Conservation (phyloP, 106 monocot genomes). For the Narthecium ossifragum region DNA sequence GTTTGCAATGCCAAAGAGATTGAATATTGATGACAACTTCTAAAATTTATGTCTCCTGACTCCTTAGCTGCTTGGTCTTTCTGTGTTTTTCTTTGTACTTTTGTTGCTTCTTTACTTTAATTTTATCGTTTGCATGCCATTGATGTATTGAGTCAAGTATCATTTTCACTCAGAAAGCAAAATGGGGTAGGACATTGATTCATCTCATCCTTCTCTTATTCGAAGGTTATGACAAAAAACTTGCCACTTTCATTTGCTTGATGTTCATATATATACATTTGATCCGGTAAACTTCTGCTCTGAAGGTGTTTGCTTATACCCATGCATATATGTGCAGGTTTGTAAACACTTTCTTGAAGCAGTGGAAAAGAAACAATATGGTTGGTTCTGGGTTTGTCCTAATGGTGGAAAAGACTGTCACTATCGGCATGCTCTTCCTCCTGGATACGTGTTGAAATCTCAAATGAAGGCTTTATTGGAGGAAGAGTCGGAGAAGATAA, state of each 20-base stretch:
- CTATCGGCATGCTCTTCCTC: constrained; percentile 92
- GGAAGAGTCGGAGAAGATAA: constrained; percentile 75
- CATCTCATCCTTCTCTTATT: too few species aligned
- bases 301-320: not conserved
- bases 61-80: too few species aligned
- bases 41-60: too few species aligned
- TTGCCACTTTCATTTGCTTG: not conserved
- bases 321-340: constrained; percentile 38
- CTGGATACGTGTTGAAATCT: constrained; percentile 94
- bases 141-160: too few species aligned
- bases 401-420: constrained; percentile 97
- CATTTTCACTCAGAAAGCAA: too few species aligned
- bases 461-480: constrained; percentile 98
- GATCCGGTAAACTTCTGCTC: not conserved
- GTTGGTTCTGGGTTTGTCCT: constrained; percentile 98
- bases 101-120: too few species aligned
- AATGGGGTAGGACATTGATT: too few species aligned
- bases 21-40: too few species aligned
- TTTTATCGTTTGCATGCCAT: too few species aligned
- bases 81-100: too few species aligned
- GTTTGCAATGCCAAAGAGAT: too few species aligned
- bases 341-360: constrained; percentile 95
- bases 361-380: constrained; percentile 97
- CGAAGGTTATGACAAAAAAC: too few species aligned
- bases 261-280: not conserved